Percentiles rank a stretch among this genome's conserved stretches.
These are phyloP conservation scores for Plectosphaerella cucumerina DNA, from an alignment of 2,329 filamentous ascomycete species.

Conservation along the genomic window DNA sequence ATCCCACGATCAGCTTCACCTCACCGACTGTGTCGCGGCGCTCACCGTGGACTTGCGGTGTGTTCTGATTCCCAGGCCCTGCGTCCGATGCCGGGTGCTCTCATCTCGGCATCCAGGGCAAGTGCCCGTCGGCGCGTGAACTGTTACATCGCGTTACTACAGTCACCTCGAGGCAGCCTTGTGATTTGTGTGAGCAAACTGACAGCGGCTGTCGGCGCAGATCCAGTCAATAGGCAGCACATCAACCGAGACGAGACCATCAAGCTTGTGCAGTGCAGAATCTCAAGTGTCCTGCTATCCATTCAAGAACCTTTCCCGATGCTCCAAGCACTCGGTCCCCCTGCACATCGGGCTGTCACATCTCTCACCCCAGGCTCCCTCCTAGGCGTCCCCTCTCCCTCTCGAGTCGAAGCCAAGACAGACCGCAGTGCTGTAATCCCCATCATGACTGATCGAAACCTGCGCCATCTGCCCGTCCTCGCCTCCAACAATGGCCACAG, in stretches of 20 bases:
- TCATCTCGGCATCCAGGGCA: no score
- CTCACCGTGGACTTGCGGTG: background rate
- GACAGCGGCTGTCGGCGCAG: no score
- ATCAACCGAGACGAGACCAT: no score
- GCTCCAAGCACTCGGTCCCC: no score
- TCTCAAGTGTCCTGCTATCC: no score
- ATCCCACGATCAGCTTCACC: background rate
- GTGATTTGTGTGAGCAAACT: no score
- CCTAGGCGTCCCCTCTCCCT: background rate
- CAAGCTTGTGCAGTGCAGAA: no score
- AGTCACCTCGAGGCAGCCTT: no score
- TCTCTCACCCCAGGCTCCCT: background rate
- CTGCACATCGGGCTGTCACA: background rate
- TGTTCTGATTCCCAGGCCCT: background rate
- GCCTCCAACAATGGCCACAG: conserved; percentile 37
- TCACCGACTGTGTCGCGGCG: background rate
- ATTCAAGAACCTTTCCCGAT: no score
- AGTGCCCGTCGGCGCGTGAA: no score
- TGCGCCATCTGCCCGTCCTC: conserved; percentile 50
- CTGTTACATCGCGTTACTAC: no score
- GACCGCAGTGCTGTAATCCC: conserved; percentile 71
- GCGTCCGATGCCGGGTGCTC: background rate
- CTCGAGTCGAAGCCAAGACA: conserved; percentile 47
- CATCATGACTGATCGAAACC: conserved; percentile 85
- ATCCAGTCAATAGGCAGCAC: no score